Conservation (phyloP, 345 rosid species). For the Mangifera indica region DNA sequence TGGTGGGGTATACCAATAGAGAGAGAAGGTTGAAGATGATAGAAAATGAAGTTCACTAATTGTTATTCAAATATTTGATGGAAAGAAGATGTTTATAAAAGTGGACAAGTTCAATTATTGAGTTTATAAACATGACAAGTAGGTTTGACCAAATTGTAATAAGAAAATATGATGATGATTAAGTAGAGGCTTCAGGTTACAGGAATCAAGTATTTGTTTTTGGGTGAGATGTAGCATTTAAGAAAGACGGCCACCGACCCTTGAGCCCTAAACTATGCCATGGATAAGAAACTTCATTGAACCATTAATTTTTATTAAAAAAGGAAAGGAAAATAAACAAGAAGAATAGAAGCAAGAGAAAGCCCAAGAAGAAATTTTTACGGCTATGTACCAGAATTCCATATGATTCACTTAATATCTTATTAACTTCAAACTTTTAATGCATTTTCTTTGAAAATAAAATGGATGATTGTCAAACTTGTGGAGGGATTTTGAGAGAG, state of each 20-base stretch:
- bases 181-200: background rate
- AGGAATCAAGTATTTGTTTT: background rate
- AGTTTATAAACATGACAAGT: constrained; percentile 14
- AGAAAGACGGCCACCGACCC: background rate
- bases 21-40: constrained; percentile 6
- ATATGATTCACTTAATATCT: background rate
- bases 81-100: background rate
- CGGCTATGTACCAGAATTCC: background rate
- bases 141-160: background rate
- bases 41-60: constrained; percentile 19
- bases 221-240: background rate
- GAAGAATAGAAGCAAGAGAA: background rate
- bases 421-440: background rate
- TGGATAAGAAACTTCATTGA: background rate
- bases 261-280: background rate
- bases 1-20: constrained; percentile 14
- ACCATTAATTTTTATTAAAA: background rate
- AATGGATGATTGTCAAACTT: background rate
- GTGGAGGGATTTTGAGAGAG: background rate
- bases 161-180: background rate
- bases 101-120: background rate
- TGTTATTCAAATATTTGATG: constrained; percentile 5
- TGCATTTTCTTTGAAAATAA: background rate
- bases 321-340: background rate
- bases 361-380: background rate